Base-by-base conservation (phyloP, 2,329 filamentous ascomycete species). In the Torrubiella hemipterigena region DNA sequence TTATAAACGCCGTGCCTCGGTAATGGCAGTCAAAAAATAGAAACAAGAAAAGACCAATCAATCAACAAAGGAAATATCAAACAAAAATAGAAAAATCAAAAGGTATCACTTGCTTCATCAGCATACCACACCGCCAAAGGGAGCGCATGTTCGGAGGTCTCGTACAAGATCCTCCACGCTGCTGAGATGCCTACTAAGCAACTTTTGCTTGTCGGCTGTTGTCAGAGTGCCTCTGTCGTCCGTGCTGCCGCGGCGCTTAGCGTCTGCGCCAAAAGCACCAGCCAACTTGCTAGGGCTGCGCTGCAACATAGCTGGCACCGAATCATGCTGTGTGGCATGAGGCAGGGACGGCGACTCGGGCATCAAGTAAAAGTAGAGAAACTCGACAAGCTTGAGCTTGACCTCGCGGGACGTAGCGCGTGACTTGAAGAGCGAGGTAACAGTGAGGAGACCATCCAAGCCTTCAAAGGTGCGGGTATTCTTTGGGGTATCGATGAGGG, bases 341-440 rank as follows among this genome's bases (percentile, higher is more conserved):
- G 71, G 67, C 39, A 69, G 67, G 14, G 68, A 61, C 27, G 69
- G 77, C 1, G 73, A 74, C 59, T 98, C 91, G 30, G 89, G 87
- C 80, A 96, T 94, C 44, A 98, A 77, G 56, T 96, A 98, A 58
- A 96, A 96, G 65, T 96, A 96, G 31, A 98, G 63, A 51, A 96
- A 96, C 56, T 96, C 91, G 44, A 95, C 79, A n/a, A 93, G 74
- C 55, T 93, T 91, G 50, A 94, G 73, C 62, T 94, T 95, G 42
- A 96, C 87, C 46, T 89, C 83, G 38, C 85, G 77, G 16, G 77
- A 77, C 4, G 89, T 95, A 42, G 77, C 75, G 38, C 85, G 77
- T 40, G 81, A 82, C 56, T 93, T 93, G 72, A 96, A 95, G 30
- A 96, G 70, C 8, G 82, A 89, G 3, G 89, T 94, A 27, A 96